Evolutionary conservation across 257 asterid species (phyloP).

Genomic region (Lycium barbarum): DNA sequence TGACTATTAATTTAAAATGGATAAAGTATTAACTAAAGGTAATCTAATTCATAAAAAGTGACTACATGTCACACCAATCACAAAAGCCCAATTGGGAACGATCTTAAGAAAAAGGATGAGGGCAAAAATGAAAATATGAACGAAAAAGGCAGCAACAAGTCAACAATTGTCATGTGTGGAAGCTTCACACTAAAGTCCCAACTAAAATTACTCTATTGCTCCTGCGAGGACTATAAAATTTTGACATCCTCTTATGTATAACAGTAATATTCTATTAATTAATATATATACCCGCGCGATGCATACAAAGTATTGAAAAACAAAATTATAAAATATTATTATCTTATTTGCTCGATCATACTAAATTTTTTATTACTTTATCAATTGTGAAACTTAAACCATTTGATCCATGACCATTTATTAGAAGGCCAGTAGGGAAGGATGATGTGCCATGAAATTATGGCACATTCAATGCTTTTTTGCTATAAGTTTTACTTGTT

Average conservation of each 20-base stretch:
- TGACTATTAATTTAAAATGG: background rate
- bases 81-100: background rate
- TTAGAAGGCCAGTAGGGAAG: too few species aligned
- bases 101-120: background rate
- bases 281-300: too few species aligned
- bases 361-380: too few species aligned
- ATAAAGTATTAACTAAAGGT: background rate
- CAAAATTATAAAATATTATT: too few species aligned
- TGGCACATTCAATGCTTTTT: too few species aligned
- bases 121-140: background rate
- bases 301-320: too few species aligned
- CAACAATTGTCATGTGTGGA: background rate
- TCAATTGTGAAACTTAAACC: too few species aligned
- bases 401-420: too few species aligned
- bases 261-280: too few species aligned
- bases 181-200: background rate
- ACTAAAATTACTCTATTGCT: background rate
- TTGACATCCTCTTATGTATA: background rate
- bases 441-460: too few species aligned
- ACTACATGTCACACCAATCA: background rate
- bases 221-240: background rate
- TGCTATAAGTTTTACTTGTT: too few species aligned
- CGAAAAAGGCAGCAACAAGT: background rate
- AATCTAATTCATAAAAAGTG: conserved; percentile 6
- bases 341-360: too few species aligned